Evolutionary conservation across 371 early-diverging fungal species (phyloP), one percentile per base, ranked within the genome.

Genomic region (Smittium culicis): DNA sequence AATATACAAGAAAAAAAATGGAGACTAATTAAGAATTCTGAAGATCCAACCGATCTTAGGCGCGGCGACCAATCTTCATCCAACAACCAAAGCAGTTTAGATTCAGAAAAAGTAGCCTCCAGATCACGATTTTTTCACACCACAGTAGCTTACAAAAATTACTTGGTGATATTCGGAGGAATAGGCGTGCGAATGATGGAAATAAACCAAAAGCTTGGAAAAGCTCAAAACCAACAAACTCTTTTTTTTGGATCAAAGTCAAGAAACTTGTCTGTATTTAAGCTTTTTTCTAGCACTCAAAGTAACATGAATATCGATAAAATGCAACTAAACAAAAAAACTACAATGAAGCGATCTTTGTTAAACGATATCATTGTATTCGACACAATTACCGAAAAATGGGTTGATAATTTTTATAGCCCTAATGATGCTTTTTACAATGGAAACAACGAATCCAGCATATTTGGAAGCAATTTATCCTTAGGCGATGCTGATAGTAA

Each of bases 61-160:
- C n/a, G n/a, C n/a, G n/a, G n/a, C n/a, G 34, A 62, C 33, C 27
- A 34, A 29, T 62, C 63, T 24, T 16, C 8, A 25, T 8, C 60
- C 16, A 27, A n/a, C 60, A 59, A 59, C 27, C 24, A 11, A 27
- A 34, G 34, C n/a, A 31, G 3, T 11, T 11, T 24, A 29, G n/a
- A 24, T 11, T 11, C n/a, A n/a, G 31, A 59, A 16, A 5, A 59
- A 59, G 25, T 16, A 27, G 27, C 60, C 60, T 16, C 8, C 16
- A 62, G 32, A 58, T 81, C 88, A 54, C 79, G 91, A 24, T 90
- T 89, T 69, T 91, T 91, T 73, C 91, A 91, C 72, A 86, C 89
- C 2, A 80, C 86, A 54, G 85, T 82, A 54, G 75, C 83, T 20
- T 86, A 85, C 72, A 72, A 76, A 70, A 72, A 76, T 20, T 74